Percentiles rank a stretch among this genome's conserved stretches.
Evolutionary conservation across 2,329 filamentous ascomycete species (phyloP).

Genomic region (Pyrenochaeta sp.): DNA sequence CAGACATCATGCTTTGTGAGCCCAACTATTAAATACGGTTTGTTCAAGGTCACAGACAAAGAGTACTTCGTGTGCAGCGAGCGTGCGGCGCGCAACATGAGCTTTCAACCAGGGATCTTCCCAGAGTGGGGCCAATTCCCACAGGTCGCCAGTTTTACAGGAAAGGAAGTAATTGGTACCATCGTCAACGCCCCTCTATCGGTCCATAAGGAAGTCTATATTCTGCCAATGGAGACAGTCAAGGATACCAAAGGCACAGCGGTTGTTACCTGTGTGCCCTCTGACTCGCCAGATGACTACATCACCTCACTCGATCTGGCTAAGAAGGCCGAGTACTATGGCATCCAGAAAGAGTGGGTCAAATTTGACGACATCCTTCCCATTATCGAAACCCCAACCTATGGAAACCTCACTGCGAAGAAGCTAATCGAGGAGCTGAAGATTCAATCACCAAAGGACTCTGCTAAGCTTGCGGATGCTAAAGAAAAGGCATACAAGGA

Average conservation of each 20-base stretch:
- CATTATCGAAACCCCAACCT: conserved; percentile 78
- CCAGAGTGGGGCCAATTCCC: conserved; percentile 77
- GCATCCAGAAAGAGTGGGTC: conserved; percentile 96
- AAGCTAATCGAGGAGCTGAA: conserved; percentile 90
- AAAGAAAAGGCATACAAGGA: conserved; percentile 98
- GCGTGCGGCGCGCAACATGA: conserved; percentile 90
- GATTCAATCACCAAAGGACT: conserved; percentile 95
- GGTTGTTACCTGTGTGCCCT: conserved; percentile 94
- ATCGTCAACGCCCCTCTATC: conserved; percentile 89
- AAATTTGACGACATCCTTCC: conserved; percentile 83
- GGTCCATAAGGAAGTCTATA: conserved; percentile 78
- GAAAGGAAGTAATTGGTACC: conserved; percentile 86
- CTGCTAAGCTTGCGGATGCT: conserved; percentile 87
- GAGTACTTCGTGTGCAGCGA: conserved; percentile 88
- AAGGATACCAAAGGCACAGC: conserved; percentile 94
- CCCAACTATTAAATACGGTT: conserved; percentile 85
- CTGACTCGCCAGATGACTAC: conserved; percentile 94
- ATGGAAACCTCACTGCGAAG: conserved; percentile 84
- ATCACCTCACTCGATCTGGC: conserved; percentile 85
- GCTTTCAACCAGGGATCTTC: conserved; percentile 83
- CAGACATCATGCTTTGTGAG: conserved; percentile 96
- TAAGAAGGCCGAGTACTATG: conserved; percentile 94
- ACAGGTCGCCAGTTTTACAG: conserved; percentile 77
- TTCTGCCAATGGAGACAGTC: conserved; percentile 94
- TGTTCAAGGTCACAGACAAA: conserved; percentile 73